These are phyloP conservation scores for Pichia sp. DNA, from an alignment of 1,139 yeast genomes.

Conservation along the genomic window DNA sequence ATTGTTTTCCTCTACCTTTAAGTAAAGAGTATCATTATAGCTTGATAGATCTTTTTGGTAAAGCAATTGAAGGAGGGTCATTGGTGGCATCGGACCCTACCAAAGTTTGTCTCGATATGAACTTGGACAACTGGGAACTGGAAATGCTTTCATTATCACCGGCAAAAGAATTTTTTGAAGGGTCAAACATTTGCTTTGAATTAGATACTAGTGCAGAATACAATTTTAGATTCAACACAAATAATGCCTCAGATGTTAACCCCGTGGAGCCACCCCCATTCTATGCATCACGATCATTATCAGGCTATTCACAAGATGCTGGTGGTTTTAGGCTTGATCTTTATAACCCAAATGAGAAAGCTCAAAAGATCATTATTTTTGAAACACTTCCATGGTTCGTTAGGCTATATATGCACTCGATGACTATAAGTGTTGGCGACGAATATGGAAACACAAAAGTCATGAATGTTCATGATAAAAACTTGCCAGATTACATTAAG, in stretches of 20 bases:
- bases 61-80: slow-evolving; percentile 59
- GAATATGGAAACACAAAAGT: slow-evolving; percentile 15
- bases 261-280: slow-evolving; percentile 56
- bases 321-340: slow-evolving; percentile 85
- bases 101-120: slow-evolving; percentile 43
- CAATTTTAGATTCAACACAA: slow-evolving; percentile 26
- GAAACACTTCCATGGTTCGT: slow-evolving; percentile 94
- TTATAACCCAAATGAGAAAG: slow-evolving; percentile 52
- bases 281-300: slow-evolving; percentile 73
- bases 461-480: slow-evolving; percentile 26
- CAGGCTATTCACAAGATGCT: slow-evolving; percentile 86
- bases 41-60: slow-evolving; percentile 66
- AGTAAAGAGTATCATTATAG: slow-evolving; percentile 50
- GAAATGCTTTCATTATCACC: slow-evolving; percentile 26
- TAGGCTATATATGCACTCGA: slow-evolving; percentile 73
- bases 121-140: slow-evolving; percentile 47
- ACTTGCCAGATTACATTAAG: slow-evolving; percentile 39
- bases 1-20: slow-evolving; percentile 74
- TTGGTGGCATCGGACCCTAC: slow-evolving; percentile 42
- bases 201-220: slow-evolving; percentile 28
- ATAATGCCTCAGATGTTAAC: slow-evolving; percentile 30
- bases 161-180: slow-evolving; percentile 13
- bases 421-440: slow-evolving; percentile 35
- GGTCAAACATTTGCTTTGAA: slow-evolving; percentile 26
- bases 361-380: slow-evolving; percentile 56